Conservation (phyloP, 2,329 filamentous ascomycete species). For the Fusarium sterilihyphosum region DNA sequence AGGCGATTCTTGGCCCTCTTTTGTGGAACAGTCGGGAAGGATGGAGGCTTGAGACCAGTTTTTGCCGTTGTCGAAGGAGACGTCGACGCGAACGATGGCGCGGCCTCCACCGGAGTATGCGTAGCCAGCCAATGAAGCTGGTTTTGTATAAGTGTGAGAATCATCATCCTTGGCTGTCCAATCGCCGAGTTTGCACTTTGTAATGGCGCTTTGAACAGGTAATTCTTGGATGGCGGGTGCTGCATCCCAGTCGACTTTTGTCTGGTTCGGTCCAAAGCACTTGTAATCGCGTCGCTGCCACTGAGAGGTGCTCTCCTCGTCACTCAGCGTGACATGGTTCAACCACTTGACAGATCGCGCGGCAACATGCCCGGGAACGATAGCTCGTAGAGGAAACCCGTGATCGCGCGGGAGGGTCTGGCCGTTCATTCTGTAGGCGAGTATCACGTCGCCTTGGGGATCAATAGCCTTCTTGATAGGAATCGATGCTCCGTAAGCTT, state of each 20-base stretch:
- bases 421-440: slow-evolving; percentile 76
- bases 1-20: slow-evolving; percentile 40
- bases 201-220: slow-evolving; percentile 75
- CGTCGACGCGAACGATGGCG: slow-evolving; percentile 73
- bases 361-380: slow-evolving; percentile 73
- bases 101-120: slow-evolving; percentile 75
- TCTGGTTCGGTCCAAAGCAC: slow-evolving; percentile 72
- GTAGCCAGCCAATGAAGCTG: slow-evolving; percentile 65
- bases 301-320: slow-evolving; percentile 72
- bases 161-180: slow-evolving; percentile 35
- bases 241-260: slow-evolving; percentile 68
- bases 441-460: slow-evolving; percentile 69
- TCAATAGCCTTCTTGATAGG: slow-evolving; percentile 68
- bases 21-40: slow-evolving; percentile 57
- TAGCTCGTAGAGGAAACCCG: slow-evolving; percentile 69
- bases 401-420: slow-evolving; percentile 70
- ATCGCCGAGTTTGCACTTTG: slow-evolving; percentile 56
- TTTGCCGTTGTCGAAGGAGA: slow-evolving; percentile 70
- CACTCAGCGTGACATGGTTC: slow-evolving; percentile 69
- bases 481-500: slow-evolving; percentile 71
- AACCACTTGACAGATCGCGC: slow-evolving; percentile 77
- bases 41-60: slow-evolving; percentile 73
- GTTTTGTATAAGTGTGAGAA: slow-evolving; percentile 10
- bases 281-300: slow-evolving; percentile 77
- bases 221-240: slow-evolving; percentile 74